phyloP scores from a whole-genome alignment of 2,329 filamentous ascomycete species.

The Fonsecaea monophora region DNA sequence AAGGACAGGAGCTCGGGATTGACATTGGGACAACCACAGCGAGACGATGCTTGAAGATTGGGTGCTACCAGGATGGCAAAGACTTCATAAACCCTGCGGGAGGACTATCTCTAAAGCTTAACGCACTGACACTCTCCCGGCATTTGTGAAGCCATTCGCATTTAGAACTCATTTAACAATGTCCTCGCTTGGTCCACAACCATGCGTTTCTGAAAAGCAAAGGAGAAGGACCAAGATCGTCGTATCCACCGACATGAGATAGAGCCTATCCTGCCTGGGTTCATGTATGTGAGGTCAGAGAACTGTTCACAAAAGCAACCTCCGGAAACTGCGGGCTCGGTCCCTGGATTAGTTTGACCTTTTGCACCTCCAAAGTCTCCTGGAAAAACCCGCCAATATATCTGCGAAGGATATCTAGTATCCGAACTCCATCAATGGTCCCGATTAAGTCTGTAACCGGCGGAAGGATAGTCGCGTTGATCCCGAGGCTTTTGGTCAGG shows the following conservation, averaged over 20 bases:
- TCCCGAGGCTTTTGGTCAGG: conserved; percentile 29
- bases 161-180: neutral
- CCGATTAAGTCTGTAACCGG: conserved; percentile 27
- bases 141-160: neutral
- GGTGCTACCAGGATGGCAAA: neutral
- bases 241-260: neutral
- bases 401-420: conserved; percentile 29
- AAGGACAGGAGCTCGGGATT: neutral
- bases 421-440: conserved; percentile 29
- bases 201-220: neutral
- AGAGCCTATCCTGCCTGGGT: neutral
- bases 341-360: conserved; percentile 28
- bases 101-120: neutral
- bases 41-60: neutral
- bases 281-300: neutral
- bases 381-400: conserved; percentile 38
- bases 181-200: neutral
- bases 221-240: neutral
- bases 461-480: conserved; percentile 20
- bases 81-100: neutral
- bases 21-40: neutral
- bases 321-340: conserved; percentile 36
- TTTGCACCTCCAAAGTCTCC: conserved; percentile 27
- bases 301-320: conserved; percentile 25
- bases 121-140: neutral